Conservation (phyloP, 495 filamentous ascomycete genomes). For the Chaetomium fimeti region DNA sequence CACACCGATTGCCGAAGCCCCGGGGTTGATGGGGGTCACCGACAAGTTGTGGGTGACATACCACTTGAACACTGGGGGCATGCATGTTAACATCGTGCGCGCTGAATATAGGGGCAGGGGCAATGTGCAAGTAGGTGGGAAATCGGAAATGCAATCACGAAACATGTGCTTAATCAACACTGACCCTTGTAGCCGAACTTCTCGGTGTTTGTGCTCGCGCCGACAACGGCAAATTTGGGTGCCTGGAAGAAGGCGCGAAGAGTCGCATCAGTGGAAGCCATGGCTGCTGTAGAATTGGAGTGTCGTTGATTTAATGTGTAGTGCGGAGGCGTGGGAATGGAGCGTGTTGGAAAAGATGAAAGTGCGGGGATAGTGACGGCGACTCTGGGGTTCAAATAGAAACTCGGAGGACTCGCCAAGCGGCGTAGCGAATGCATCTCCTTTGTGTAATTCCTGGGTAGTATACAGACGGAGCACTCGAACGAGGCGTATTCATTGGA, state of each 20-base stretch:
- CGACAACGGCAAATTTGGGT: slow-evolving; percentile 82
- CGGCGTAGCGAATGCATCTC: slow-evolving; percentile 3
- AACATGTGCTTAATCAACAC: slow-evolving; percentile 20
- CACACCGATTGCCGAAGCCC: slow-evolving; percentile 55
- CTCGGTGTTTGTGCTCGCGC: slow-evolving; percentile 74
- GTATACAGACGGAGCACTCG: neutral
- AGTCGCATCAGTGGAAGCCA: slow-evolving; percentile 55
- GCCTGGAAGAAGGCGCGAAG: slow-evolving; percentile 81
- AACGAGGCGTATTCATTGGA: neutral
- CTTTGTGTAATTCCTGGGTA: neutral
- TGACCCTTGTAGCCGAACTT: slow-evolving; percentile 92
- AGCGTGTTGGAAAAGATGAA: neutral
- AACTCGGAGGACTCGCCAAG: neutral
- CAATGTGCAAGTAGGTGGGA: neutral
- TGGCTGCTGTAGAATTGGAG: slow-evolving; percentile 21
- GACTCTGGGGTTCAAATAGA: too few relatives aligned
- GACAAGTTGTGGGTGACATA: slow-evolving; percentile 75
- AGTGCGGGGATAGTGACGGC: slow-evolving; percentile 5
- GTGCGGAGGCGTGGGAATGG: neutral
- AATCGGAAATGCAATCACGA: neutral
- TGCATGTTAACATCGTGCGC: slow-evolving; percentile 25
- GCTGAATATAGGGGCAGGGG: neutral
- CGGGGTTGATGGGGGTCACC: slow-evolving; percentile 81
- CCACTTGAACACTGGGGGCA: slow-evolving; percentile 74
- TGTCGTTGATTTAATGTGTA: slow-evolving; percentile 12